Base-by-base conservation (phyloP, 2,329 filamentous ascomycete species). In the Pseudodiploospora longispora region DNA sequence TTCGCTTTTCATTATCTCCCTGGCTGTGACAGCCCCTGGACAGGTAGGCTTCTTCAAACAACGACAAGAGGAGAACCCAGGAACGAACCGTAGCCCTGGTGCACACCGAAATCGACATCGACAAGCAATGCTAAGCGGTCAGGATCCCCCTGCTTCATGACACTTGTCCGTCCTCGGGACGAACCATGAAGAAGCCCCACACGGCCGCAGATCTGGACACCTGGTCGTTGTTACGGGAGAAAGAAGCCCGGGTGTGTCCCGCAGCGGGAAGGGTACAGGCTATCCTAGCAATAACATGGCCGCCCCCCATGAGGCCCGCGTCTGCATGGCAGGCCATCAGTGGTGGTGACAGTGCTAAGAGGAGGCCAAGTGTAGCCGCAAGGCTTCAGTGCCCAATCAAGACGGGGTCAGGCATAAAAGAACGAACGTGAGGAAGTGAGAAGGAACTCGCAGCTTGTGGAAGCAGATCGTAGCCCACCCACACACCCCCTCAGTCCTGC, bases 181-280 rank as follows among this genome's bases (percentile, higher is more conserved):
- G 60, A 66, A 64, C 59, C 56, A 65, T 57, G 49, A 57, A 38
- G 32, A 36, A 41, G 61, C 56, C 61, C 65, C 62, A 65, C 65
- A 59, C 55, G 64, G 63, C 62, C 63, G 65, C 65, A 65, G 57
- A 61, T 61, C 59, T 54, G 60, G 59, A 51, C 59, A 55, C 62
- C 59, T 52, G 51, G 51, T 55, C 50, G 28, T 51, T 55, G 48
- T 36, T 41, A 37, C 38, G 40, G 28, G 36, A 41, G 30, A 44
- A 41, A 34, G 27, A 32, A 30, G 42, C 36, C 38, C 41, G 32
- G 41, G 27, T 10, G 33, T 50, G 38, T 40, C 44, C 49, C 47
- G 55, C 56, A 57, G 58, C 54, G 57, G 56, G 57, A 58, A 50
- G 52, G 49, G 50, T 39, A 53, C 50, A 55, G 47, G 45, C 43